Evolutionary conservation across 169 alveolate genomes (phyloP).

Genomic region (Babesia bigemina): DNA sequence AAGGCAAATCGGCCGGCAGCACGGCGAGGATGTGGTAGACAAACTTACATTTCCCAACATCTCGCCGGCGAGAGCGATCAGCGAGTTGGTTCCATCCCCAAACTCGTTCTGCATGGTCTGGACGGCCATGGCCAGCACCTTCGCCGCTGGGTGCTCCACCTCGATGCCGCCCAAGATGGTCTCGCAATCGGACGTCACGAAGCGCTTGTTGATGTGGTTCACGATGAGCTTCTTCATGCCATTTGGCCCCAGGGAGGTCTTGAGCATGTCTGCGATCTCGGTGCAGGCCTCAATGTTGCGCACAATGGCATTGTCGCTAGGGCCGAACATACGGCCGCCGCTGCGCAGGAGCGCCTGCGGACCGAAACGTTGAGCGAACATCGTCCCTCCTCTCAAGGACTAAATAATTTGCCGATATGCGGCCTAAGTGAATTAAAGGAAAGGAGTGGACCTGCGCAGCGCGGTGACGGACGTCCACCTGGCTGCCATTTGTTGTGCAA

Average conservation of each 20-base stretch:
- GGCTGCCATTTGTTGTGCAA: slow-evolving; percentile 45
- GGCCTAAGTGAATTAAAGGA: neutral
- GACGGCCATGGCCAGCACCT: slow-evolving; percentile 96
- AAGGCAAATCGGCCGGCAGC: neutral
- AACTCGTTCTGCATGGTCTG: slow-evolving; percentile 94
- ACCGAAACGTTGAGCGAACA: slow-evolving; percentile 71
- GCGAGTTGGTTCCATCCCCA: slow-evolving; percentile 98
- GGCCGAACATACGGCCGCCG: slow-evolving; percentile 91
- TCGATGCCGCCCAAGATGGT: slow-evolving; percentile 97
- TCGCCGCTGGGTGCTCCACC: slow-evolving; percentile 99
- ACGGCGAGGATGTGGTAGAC: neutral
- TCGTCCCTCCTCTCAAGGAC: slow-evolving; percentile 17
- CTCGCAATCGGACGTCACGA: slow-evolving; percentile 96
- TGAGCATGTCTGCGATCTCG: slow-evolving; percentile 89
- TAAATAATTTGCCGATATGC: slow-evolving; percentile 2
- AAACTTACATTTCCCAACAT: slow-evolving; percentile 92
- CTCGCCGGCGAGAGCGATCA: slow-evolving; percentile 96
- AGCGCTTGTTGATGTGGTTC: slow-evolving; percentile 95
- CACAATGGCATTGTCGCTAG: slow-evolving; percentile 90
- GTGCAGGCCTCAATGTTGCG: slow-evolving; percentile 94
- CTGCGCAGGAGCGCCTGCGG: slow-evolving; percentile 76
- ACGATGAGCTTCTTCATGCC: slow-evolving; percentile 97
- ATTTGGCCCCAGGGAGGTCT: slow-evolving; percentile 96
- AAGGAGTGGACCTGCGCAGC: neutral
- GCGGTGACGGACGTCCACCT: neutral